These are phyloP conservation scores for Entoloma clypeatum DNA, from an alignment of 1,284 basidiomycete species.

Conservation along the genomic window DNA sequence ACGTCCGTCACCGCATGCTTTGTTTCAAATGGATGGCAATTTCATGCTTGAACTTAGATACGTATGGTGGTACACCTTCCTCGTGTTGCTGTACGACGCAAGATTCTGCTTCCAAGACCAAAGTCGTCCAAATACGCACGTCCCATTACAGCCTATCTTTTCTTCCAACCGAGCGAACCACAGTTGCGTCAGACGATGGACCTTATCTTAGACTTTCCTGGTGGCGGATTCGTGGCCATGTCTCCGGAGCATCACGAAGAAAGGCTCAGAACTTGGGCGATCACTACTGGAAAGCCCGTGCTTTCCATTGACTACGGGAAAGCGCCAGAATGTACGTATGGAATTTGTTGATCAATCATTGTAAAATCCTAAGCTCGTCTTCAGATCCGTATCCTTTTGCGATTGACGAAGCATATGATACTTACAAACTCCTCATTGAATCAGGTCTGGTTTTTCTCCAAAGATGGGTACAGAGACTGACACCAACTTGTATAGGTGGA, in stretches of 20 bases:
- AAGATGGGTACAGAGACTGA: neutral
- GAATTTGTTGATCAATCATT: neutral
- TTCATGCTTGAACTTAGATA: constrained; percentile 44
- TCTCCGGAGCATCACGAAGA: constrained; percentile 94
- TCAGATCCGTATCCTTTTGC: constrained; percentile 93
- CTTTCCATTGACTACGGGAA: constrained; percentile 93
- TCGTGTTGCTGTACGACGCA: constrained; percentile 64
- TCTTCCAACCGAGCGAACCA: constrained; percentile 71
- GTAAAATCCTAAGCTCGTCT: constrained; percentile 3
- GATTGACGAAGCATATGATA: constrained; percentile 92
- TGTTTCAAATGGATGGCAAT: neutral
- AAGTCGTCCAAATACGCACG: constrained; percentile 70
- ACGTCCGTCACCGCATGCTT: constrained; percentile 45
- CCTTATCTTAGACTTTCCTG: constrained; percentile 88
- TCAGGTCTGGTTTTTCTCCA: constrained; percentile 38
- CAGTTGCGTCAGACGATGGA: constrained; percentile 72
- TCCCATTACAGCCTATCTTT: constrained; percentile 83
- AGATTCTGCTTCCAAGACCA: constrained; percentile 82
- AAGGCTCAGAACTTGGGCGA: constrained; percentile 84
- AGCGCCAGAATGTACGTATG: constrained; percentile 83
- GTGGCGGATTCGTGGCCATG: constrained; percentile 97
- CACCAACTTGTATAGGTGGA: constrained; percentile 43
- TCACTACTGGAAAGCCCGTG: constrained; percentile 75
- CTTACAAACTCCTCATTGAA: constrained; percentile 79
- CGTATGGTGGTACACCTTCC: constrained; percentile 61